Base-by-base conservation (phyloP, 2,329 filamentous ascomycete species). In the Ophiocordyceps camponoti-leonardi region DNA sequence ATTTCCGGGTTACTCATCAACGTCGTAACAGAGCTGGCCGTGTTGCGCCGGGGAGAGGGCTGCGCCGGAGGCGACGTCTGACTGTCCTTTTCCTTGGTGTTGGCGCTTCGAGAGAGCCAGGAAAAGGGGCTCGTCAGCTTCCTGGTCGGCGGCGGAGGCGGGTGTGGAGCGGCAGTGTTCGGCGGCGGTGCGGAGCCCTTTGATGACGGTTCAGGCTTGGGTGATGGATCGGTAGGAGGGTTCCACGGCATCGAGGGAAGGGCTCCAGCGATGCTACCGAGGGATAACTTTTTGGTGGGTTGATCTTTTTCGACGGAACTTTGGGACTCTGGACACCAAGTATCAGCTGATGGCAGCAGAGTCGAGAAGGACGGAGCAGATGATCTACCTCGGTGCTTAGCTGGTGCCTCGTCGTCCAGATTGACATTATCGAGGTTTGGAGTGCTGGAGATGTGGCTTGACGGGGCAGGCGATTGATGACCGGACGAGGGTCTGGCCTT, bases 91-190 rank as follows among this genome's bases (percentile, higher is more conserved):
- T 71, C 67, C 54, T 79, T 79, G 44, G 65, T 67, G 33, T 72
- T 70, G 12, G 77, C 75, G 59, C 72, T 81, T 52, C 86, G 71
- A 30, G 85, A 86, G 37, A 93, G 72, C 80, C 85, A 90, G 37
- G 85, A 77, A 55, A 94, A 93, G n/a, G 83, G 86, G 53, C 85
- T 86, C 10, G 85, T 88, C 46, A 93, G 74, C 61, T 92, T 94
- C 56, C 86, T 72, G 48, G 73, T 52, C 13, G 67, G 64, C 2
- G 69, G 64, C 19, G 57, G 53, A 4, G 62, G 53, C n/a, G 58
- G 58, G 41, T 55, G 54, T 45, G 58, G 59, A 42, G 57, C 53
- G 31, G 57, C 53, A 31, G 56, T 52, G 45, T 57, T 53, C 49
- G 58, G 53, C 50, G 54, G 62, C 51, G 54, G 64, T 56, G 51